Percentiles rank a stretch among this genome's conserved stretches.
Evolutionary conservation across 2,329 filamentous ascomycete species (phyloP).

Genomic region (Diplodia mutila): DNA sequence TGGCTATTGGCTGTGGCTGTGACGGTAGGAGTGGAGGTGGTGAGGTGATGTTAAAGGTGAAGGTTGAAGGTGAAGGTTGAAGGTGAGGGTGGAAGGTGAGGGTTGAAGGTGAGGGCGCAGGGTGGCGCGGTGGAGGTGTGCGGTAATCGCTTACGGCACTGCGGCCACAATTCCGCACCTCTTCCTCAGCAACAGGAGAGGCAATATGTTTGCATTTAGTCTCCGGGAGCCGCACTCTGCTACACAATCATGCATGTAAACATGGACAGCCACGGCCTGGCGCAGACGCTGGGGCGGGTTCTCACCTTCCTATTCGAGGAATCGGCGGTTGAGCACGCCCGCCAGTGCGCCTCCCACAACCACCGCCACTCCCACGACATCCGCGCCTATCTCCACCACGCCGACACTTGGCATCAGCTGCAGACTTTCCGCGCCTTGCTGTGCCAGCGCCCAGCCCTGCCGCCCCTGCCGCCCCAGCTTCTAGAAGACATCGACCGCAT

Average conservation of each 20-base stretch:
- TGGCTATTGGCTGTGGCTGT: too few relatives aligned
- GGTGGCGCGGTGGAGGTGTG: neutral
- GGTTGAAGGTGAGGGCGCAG: neutral
- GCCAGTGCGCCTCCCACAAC: constrained; percentile 4
- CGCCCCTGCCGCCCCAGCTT: constrained; percentile 29
- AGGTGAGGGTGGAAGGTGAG: neutral
- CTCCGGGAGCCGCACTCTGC: neutral
- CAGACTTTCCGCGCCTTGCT: constrained; percentile 34
- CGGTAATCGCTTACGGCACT: constrained; percentile 1
- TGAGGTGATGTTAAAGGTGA: neutral
- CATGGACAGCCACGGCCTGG: neutral
- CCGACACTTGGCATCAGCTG: constrained; percentile 25
- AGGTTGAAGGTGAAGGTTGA: neutral
- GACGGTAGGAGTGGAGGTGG: neutral
- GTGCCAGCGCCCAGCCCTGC: constrained; percentile 33
- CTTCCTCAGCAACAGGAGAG: neutral
- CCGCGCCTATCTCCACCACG: neutral
- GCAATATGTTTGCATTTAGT: neutral
- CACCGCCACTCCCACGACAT: constrained; percentile 3
- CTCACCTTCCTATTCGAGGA: constrained; percentile 22
- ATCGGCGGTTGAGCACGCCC: neutral
- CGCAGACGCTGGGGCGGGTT: neutral
- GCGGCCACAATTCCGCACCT: constrained; percentile 6
- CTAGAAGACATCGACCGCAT: constrained; percentile 31
- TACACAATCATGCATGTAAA: neutral